Percentiles rank a stretch among this genome's conserved stretches.
phyloP scores from a whole-genome alignment of 129 eudicot species.

The Cynara cardunculus region DNA sequence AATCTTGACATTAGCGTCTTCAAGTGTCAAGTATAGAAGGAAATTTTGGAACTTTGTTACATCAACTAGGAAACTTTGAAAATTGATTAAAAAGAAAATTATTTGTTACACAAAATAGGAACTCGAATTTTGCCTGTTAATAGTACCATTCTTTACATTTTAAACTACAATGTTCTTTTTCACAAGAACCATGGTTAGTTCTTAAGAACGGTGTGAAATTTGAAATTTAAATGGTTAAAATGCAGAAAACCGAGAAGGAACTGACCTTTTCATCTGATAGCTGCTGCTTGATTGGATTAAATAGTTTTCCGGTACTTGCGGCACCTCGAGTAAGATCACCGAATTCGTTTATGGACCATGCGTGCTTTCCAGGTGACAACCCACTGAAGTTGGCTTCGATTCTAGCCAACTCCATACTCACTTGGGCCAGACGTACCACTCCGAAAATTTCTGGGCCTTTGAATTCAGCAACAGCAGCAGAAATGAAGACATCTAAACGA shows the following conservation, averaged over 20 bases:
- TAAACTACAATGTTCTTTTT: no score
- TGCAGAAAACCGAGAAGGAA: not conserved
- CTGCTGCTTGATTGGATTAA: constrained; percentile 38
- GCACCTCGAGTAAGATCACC: constrained; percentile 89
- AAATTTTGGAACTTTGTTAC: no score
- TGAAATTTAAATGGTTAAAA: not conserved
- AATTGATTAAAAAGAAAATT: no score
- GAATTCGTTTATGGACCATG: constrained; percentile 85
- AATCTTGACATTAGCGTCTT: no score
- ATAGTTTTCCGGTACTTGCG: constrained; percentile 87
- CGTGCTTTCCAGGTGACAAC: constrained; percentile 81
- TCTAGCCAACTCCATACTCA: constrained; percentile 87
- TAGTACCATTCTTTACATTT: no score
- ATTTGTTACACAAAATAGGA: no score
- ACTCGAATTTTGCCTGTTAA: no score
- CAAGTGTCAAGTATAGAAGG: no score
- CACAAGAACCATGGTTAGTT: not conserved
- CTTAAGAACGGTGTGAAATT: not conserved
- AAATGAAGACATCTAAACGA: constrained; percentile 67
- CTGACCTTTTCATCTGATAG: constrained; percentile 50
- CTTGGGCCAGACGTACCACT: constrained; percentile 90
- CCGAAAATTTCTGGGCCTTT: constrained; percentile 87
- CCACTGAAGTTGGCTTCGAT: constrained; percentile 92
- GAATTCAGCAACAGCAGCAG: constrained; percentile 97
- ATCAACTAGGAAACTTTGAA: no score